Percentiles rank a stretch among this genome's conserved stretches.
phyloP scores from a whole-genome alignment of 306 rosid genomes.

The Prosopis cineraria region DNA sequence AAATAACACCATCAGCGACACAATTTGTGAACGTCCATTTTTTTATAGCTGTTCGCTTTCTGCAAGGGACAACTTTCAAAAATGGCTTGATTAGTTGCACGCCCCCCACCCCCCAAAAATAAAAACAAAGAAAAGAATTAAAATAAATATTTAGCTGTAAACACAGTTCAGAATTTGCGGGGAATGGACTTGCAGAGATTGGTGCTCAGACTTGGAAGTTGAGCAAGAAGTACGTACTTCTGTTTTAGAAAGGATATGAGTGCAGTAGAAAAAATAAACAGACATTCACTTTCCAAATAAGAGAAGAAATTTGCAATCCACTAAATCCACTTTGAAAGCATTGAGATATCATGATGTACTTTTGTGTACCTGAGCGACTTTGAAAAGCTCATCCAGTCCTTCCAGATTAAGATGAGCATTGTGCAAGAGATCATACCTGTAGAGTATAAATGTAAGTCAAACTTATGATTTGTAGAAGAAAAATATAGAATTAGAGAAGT shows the following conservation, averaged over 20 bases:
- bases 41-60: constrained; percentile 11
- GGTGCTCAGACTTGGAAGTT: constrained; percentile 18
- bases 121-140: no score
- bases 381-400: constrained; percentile 92
- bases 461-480: constrained; percentile 28
- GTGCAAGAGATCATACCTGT: constrained; percentile 96
- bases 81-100: no score
- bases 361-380: constrained; percentile 84
- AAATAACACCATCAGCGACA: constrained; percentile 4
- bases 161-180: constrained; percentile 27
- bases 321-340: constrained; percentile 1
- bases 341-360: background rate
- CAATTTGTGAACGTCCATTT: constrained; percentile 18
- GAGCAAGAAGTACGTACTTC: background rate
- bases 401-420: constrained; percentile 92
- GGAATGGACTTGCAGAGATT: constrained; percentile 22
- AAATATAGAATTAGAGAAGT: constrained; percentile 13
- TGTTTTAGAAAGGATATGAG: constrained; percentile 9
- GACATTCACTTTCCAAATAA: background rate
- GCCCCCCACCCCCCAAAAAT: no score
- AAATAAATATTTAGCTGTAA: constrained; percentile 17
- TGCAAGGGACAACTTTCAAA: background rate
- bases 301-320: background rate
- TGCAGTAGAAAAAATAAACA: background rate
- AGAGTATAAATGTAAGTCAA: constrained; percentile 33